Evolutionary conservation across 2,329 filamentous ascomycete genomes (phyloP).

Genomic region (Ustilaginoidea virens): DNA sequence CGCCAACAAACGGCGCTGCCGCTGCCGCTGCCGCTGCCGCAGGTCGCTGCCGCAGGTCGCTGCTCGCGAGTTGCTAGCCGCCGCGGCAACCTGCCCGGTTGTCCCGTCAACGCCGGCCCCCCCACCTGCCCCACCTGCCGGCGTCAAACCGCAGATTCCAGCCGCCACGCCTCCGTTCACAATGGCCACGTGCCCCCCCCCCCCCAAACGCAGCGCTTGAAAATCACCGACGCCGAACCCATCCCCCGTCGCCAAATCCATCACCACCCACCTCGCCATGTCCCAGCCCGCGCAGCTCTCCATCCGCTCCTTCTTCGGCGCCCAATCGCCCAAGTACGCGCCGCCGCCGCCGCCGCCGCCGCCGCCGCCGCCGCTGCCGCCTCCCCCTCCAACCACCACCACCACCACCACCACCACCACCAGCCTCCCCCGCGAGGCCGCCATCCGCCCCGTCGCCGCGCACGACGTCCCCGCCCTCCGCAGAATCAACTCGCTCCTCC

Average conservation of each 20-base stretch:
- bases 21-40: no score
- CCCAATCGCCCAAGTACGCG: conserved; percentile 24
- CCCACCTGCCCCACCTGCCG: no score
- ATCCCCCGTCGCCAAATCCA: neutral
- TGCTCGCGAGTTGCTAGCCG: no score
- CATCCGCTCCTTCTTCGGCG: conserved; percentile 47
- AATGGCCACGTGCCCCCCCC: no score
- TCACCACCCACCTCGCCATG: conserved; percentile 14
- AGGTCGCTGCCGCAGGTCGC: no score
- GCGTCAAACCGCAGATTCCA: no score
- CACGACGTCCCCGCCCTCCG: conserved; percentile 42
- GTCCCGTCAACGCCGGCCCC: no score
- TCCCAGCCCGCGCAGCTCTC: conserved; percentile 33
- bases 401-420: conserved; percentile 2
- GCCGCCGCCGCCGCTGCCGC: conserved; percentile 13
- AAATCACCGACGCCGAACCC: no score
- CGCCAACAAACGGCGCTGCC: no score
- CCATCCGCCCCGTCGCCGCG: conserved; percentile 33
- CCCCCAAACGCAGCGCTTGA: no score
- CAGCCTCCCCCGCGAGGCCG: conserved; percentile 26
- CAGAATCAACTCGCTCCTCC: conserved; percentile 48
- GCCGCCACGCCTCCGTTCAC: no score
- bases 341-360: conserved; percentile 17
- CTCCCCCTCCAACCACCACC: conserved; percentile 10
- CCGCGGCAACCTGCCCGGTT: no score